Base-by-base conservation (phyloP, 192 early-diverging fungal species). In the Linnemannia elongata region DNA sequence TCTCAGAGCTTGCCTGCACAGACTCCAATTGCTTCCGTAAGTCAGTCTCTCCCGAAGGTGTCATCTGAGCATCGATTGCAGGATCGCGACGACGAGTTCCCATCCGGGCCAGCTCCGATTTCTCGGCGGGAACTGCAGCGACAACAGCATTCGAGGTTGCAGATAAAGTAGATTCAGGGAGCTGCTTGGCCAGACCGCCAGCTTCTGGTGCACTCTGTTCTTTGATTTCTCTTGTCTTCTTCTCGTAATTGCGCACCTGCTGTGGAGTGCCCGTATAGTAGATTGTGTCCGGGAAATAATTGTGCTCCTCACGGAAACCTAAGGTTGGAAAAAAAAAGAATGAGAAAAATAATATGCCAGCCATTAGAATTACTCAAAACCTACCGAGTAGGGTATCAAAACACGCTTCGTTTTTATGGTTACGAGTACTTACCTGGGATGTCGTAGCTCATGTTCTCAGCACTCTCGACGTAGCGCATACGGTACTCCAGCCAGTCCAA, bases 401-500 rank as follows among this genome's bases (percentile, higher is more conserved):
- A n/a, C n/a, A n/a, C n/a, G n/a, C n/a, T n/a, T n/a, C n/a, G n/a
- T n/a, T 15, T 15, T 45, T 45, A 6, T 45, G 44, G 13, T 1
- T 47, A 20, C 35, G 27, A 35, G 12, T 35, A 27, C 41, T 49
- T 73, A 81, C 74, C 73, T 69, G 38, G 22, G n/a, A 81, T 45
- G 39, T 75, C 30, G 35, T 54, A 81, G 24, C 24, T 75, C 42
- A 81, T 52, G n/a, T 81, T 75, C 45, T 81, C 80, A 4, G 80
- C 80, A 6, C 35, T 35, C 41, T 81, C 80, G 39, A 81, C 30
- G 35, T 68, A 69, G 0, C 57, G 10, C 33, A 81, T 63, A 8
- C 80, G 55, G 69, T 81, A 75, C 47, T 75, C 73, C 36, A 81
- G 63, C 80, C 80, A 81, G 9, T 38, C 60, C 49, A 49, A 49